Evolutionary conservation across 371 early-diverging fungal species (phyloP), one percentile per base, ranked within the genome.

Genomic region (Lichtheimia ramosa): DNA sequence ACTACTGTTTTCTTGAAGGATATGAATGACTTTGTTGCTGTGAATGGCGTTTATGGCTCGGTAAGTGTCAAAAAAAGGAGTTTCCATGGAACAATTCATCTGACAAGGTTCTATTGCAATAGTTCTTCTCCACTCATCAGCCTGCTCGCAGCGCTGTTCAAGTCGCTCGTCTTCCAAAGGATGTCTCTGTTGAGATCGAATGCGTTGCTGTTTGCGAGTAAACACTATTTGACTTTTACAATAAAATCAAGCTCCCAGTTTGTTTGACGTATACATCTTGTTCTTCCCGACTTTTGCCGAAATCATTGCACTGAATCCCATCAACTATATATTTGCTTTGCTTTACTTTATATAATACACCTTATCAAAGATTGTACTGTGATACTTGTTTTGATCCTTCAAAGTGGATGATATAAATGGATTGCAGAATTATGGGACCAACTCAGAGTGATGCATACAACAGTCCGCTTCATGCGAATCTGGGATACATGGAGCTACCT

Each of bases 141-240:
- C 97, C 97, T 42, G 96, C 97, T 20, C 87, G 97, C 42, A 84
- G 94, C 34, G 90, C 92, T 42, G 90, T 96, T 51, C 86, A 96
- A 74, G 97, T 96, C 39, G 94, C 93, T 34, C 85, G 92, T 62
- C 85, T 96, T 25, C 96, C 96, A 48, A 82, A 88, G 68, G 92
- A 91, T 70, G 95, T 91, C 48, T 68, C 83, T 63, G 94, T 96
- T 54, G 96, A 96, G 77, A 92, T 96, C 63, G 97, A 96, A 73
- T 91, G 91, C 48, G 81, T 94, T 64, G 97, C 95, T 54, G 60
- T 74, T 34, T 63, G 70, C 48, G 59, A 75, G 50, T 64, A 69
- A 67, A 62, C 10, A 46, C 16, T 21, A 6, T 46, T 14, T 13
- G 15, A 8, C 43, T n/a, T n/a, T 6, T 7, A 46, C 21, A 18